phyloP scores from a whole-genome alignment of 129 eudicot species.

The Escallonia herrerae region DNA sequence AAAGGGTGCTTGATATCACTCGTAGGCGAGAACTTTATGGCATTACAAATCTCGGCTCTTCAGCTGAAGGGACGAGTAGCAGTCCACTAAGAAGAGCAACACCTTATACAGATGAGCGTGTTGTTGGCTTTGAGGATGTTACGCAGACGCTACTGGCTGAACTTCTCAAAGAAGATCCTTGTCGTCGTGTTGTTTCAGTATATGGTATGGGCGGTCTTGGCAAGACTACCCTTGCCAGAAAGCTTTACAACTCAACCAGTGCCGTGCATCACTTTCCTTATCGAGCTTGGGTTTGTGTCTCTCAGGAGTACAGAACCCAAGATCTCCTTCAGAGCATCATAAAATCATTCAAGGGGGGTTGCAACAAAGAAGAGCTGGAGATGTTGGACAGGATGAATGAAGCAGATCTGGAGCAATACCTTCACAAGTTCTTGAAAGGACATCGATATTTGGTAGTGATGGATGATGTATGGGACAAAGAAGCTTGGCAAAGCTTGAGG shows the following conservation, averaged over 20 bases:
- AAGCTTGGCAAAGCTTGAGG: slow-evolving; percentile 6
- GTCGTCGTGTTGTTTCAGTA: neutral
- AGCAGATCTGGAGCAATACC: neutral
- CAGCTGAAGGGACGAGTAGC: neutral
- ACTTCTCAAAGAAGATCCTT: neutral
- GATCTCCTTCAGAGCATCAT: slow-evolving; percentile 1
- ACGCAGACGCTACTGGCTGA: neutral
- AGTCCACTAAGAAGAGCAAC: neutral
- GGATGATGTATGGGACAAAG: slow-evolving; percentile 24
- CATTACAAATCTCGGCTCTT: neutral
- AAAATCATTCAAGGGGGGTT: neutral
- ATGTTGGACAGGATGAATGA: neutral
- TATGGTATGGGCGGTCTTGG: slow-evolving; percentile 3
- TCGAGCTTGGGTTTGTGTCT: slow-evolving; percentile 15
- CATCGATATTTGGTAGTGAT: slow-evolving; percentile 14
- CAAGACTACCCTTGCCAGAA: slow-evolving; percentile 5
- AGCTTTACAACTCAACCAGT: neutral
- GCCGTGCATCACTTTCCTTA: neutral
- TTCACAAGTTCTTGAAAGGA: neutral
- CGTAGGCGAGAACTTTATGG: neutral
- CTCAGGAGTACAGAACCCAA: slow-evolving; percentile 1
- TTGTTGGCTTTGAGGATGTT: slow-evolving; percentile 7
- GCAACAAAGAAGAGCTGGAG: too few species aligned
- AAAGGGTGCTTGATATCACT: neutral
- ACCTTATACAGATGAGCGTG: neutral